These are phyloP conservation scores for Rheum nobile DNA, from an alignment of 148 eudicot genomes.

Conservation along the genomic window DNA sequence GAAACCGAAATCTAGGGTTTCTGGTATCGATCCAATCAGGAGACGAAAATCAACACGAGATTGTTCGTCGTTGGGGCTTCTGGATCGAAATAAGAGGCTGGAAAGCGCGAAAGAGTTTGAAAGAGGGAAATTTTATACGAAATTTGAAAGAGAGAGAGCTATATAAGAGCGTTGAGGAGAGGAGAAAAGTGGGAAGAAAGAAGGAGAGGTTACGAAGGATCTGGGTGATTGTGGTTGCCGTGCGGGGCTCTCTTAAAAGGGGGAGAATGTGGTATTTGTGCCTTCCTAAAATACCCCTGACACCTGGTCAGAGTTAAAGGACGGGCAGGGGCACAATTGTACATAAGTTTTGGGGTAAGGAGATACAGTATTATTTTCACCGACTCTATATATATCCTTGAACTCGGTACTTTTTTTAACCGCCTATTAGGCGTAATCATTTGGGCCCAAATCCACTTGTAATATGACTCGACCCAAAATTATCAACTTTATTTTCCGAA, in stretches of 20 bases:
- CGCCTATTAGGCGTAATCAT: not conserved
- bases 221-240: not conserved
- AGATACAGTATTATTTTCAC: not conserved
- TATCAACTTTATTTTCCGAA: too few species aligned
- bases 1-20: not conserved
- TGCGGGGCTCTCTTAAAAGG: not conserved
- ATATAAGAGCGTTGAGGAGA: conserved; percentile 1
- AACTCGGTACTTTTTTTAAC: not conserved
- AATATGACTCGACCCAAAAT: not conserved
- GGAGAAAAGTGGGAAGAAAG: conserved; percentile 1
- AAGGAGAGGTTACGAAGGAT: conserved; percentile 3
- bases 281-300: conserved; percentile 1
- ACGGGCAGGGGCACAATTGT: not conserved
- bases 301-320: not conserved
- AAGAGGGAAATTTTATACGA: conserved; percentile 2
- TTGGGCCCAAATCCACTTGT: not conserved
- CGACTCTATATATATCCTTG: not conserved
- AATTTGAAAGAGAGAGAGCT: conserved; percentile 3
- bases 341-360: not conserved
- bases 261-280: not conserved
- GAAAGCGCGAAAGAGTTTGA: not conserved
- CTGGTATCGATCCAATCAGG: not conserved
- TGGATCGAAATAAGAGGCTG: not conserved
- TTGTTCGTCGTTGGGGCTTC: not conserved
- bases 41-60: not conserved